Percentiles rank a stretch among this genome's conserved stretches.
Conservation (phyloP, 164 flowering plant species). For the Chloranthus sessilifolius region DNA sequence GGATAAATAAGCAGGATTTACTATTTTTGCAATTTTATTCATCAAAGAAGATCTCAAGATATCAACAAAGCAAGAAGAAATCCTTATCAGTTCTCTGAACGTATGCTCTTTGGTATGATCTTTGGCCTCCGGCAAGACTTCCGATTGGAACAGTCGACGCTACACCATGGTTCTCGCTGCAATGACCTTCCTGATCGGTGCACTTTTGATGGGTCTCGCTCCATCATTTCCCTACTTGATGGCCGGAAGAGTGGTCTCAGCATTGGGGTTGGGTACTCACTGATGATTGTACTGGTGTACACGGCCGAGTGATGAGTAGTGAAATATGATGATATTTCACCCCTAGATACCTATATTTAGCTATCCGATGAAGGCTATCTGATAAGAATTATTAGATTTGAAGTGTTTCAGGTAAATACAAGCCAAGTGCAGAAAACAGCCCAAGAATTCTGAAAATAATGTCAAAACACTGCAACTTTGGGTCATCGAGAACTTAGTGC, state of each 20-base stretch:
- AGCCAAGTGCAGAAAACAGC: too few species aligned
- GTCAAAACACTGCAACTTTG: too few species aligned
- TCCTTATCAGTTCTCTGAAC: constrained; percentile 60
- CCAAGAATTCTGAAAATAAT: too few species aligned
- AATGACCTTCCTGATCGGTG: constrained; percentile 57
- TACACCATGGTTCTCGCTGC: constrained; percentile 74
- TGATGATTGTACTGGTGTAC: constrained; percentile 85
- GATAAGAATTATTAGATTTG: too few species aligned
- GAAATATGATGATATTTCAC: too few species aligned
- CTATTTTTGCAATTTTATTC: constrained; percentile 54
- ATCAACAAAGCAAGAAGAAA: constrained; percentile 40
- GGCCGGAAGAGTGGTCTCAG: constrained; percentile 65
- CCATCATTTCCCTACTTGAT: constrained; percentile 48
- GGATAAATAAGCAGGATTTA: too few species aligned
- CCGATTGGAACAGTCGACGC: constrained; percentile 76
- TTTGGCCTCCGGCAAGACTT: constrained; percentile 66
- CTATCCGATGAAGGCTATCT: too few species aligned
- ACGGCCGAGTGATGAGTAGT: too few species aligned
- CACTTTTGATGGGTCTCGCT: constrained; percentile 75
- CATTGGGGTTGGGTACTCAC: constrained; percentile 83
- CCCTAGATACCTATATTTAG: too few species aligned
- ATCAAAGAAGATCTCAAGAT: constrained; percentile 52
- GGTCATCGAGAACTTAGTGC: too few species aligned
- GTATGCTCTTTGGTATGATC: constrained; percentile 64
- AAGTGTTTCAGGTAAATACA: too few species aligned